phyloP scores from a whole-genome alignment of 1,284 basidiomycete genomes.

The Takashimella koratensis region DNA sequence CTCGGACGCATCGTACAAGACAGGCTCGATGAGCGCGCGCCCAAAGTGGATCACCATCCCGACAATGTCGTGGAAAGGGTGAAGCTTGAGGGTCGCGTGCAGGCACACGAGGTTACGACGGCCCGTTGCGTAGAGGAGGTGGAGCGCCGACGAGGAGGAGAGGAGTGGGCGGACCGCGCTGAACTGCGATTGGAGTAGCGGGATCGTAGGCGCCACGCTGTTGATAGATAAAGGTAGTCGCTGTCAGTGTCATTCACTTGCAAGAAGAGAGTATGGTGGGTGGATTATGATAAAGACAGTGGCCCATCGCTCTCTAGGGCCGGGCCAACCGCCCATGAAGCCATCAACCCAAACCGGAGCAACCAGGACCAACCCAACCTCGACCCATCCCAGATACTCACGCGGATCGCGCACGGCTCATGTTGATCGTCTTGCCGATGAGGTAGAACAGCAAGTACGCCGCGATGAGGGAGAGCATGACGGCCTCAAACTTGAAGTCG shows the following conservation, averaged over 20 bases:
- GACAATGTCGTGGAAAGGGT: constrained; percentile 76
- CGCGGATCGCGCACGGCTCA: constrained; percentile 33
- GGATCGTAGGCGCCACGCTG: constrained; percentile 25
- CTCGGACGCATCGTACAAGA: constrained; percentile 56
- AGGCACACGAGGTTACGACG: constrained; percentile 68
- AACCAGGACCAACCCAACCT: too few species aligned
- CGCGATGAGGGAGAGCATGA: constrained; percentile 56
- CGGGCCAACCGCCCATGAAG: too few species aligned
- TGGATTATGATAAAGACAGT: too few species aligned
- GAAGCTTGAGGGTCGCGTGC: constrained; percentile 71
- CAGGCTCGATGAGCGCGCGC: constrained; percentile 67
- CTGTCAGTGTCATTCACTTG: too few species aligned
- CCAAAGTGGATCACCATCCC: constrained; percentile 57
- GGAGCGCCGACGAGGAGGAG: constrained; percentile 46
- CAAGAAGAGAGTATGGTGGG: too few species aligned
- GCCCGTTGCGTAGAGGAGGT: constrained; percentile 80
- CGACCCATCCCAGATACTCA: too few species aligned
- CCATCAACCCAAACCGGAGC: too few species aligned
- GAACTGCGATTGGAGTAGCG: constrained; percentile 32
- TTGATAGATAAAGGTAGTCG: background rate
- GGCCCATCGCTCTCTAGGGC: too few species aligned
- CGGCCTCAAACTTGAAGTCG: constrained; percentile 66
- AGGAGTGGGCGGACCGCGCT: constrained; percentile 24
- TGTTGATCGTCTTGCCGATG: constrained; percentile 38
- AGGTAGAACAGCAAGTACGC: constrained; percentile 37